Conservation (phyloP, 768 basidiomycete species). For the Galerina marginata region DNA sequence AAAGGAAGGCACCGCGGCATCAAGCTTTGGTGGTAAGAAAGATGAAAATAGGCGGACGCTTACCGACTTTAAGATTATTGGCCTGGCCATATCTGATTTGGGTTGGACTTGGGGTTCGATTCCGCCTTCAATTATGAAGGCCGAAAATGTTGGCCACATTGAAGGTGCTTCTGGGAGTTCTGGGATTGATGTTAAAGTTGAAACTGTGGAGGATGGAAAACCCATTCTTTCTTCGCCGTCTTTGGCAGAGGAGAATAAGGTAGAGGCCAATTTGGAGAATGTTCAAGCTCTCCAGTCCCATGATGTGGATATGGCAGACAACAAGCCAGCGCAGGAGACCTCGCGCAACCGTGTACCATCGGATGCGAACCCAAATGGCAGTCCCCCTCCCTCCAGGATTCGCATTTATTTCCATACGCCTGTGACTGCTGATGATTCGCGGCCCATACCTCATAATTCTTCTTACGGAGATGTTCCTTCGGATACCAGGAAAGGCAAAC, state of each 20-base stretch:
- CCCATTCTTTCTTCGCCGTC: constrained; percentile 16
- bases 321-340: constrained; percentile 35
- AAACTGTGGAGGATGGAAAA: constrained; percentile 36
- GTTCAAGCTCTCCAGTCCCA: constrained; percentile 31
- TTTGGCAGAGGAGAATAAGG: constrained; percentile 27
- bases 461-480: constrained; percentile 54
- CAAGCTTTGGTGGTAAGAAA: constrained; percentile 70
- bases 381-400: constrained; percentile 73
- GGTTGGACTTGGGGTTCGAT: constrained; percentile 87
- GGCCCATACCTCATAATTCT: constrained; percentile 68
- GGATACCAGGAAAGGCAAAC: constrained; percentile 78
- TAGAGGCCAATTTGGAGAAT: constrained; percentile 33
- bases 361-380: constrained; percentile 34
- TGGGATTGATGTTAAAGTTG: constrained; percentile 37
- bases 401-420: constrained; percentile 94
- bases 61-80: constrained; percentile 97
- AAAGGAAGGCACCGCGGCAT: constrained; percentile 54
- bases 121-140: constrained; percentile 44
- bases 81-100: constrained; percentile 82
- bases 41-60: constrained; percentile 91
- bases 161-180: constrained; percentile 35
- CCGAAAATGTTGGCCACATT: constrained; percentile 33
- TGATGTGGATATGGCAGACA: constrained; percentile 36
- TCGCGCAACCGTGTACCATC: constrained; percentile 28
- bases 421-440: constrained; percentile 80